These are phyloP conservation scores for Pseudogymnoascus sp. DNA, from an alignment of 2,329 filamentous ascomycete genomes.

Conservation along the genomic window DNA sequence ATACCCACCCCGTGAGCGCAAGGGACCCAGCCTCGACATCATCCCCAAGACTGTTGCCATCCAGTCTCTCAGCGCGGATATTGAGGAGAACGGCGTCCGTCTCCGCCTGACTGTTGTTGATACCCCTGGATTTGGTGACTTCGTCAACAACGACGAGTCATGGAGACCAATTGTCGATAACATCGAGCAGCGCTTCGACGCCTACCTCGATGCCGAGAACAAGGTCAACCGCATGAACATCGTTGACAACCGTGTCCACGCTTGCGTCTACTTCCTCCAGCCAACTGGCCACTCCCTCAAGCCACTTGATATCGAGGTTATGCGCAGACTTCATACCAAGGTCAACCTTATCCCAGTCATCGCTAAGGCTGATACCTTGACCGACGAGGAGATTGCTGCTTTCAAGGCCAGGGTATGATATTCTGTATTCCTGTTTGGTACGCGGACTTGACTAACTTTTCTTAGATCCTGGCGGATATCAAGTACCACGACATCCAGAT, in stretches of 20 bases:
- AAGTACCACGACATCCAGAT: conserved; percentile 97
- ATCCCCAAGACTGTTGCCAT: conserved; percentile 97
- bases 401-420: conserved; percentile 91
- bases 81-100: conserved; percentile 96
- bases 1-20: conserved; percentile 97
- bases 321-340: conserved; percentile 99
- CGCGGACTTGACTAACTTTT: conserved; percentile 13
- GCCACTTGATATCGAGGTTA: conserved; percentile 97
- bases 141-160: conserved; percentile 99
- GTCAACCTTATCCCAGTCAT: conserved; percentile 99
- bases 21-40: conserved; percentile 92
- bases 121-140: conserved; percentile 96
- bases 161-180: conserved; percentile 99
- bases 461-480: conserved; percentile 89
- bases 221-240: conserved; percentile 99
- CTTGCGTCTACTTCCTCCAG: conserved; percentile 99
- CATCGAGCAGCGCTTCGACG: conserved; percentile 98
- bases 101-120: conserved; percentile 94
- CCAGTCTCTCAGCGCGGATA: conserved; percentile 90
- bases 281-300: conserved; percentile 97
- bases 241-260: conserved; percentile 97
- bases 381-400: conserved; percentile 84
- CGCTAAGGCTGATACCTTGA: conserved; percentile 95
- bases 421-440: neutral
- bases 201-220: conserved; percentile 98